phyloP scores from a whole-genome alignment of 495 filamentous ascomycete species.

The Parathielavia hyrcaniae region DNA sequence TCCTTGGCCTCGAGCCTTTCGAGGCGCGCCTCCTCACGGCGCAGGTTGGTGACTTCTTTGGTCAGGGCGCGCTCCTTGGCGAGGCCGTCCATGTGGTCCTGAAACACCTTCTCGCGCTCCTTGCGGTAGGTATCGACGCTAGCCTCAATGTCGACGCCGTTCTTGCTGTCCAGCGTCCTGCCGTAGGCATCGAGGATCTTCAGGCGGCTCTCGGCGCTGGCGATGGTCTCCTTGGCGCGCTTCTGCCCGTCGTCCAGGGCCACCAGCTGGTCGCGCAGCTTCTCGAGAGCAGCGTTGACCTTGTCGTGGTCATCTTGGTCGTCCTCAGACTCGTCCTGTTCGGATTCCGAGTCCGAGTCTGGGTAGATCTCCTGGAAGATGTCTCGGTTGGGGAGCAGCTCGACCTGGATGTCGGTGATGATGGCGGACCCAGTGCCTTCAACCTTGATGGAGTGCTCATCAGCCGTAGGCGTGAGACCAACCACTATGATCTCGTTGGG shows the following conservation, averaged over 20 bases:
- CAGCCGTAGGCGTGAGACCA: slow-evolving; percentile 58
- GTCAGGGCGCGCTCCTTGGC: slow-evolving; percentile 29
- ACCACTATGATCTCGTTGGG: slow-evolving; percentile 58
- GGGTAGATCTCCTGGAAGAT: slow-evolving; percentile 53
- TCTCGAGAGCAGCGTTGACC: slow-evolving; percentile 25
- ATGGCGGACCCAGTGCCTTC: slow-evolving; percentile 57
- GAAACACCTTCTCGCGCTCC: slow-evolving; percentile 46
- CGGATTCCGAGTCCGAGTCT: slow-evolving; percentile 40
- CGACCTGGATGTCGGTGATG: slow-evolving; percentile 61
- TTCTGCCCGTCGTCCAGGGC: slow-evolving; percentile 27
- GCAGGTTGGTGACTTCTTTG: slow-evolving; percentile 35
- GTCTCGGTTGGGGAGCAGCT: slow-evolving; percentile 54
- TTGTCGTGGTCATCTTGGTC: slow-evolving; percentile 29
- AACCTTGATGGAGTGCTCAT: slow-evolving; percentile 64
- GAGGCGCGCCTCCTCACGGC: slow-evolving; percentile 31
- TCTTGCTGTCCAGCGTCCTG: slow-evolving; percentile 33
- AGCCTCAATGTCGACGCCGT: slow-evolving; percentile 25
- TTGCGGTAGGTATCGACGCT: slow-evolving; percentile 42
- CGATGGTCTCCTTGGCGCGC: slow-evolving; percentile 30
- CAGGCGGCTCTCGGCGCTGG: slow-evolving; percentile 37
- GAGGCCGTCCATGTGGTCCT: slow-evolving; percentile 34
- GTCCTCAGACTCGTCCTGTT: slow-evolving; percentile 31
- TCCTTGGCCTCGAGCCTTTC: slow-evolving; percentile 28
- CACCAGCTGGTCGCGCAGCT: slow-evolving; percentile 25
- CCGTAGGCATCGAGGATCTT: slow-evolving; percentile 43